Conservation (phyloP, 179 eudicot genomes). For the Gypsophila paniculata region DNA sequence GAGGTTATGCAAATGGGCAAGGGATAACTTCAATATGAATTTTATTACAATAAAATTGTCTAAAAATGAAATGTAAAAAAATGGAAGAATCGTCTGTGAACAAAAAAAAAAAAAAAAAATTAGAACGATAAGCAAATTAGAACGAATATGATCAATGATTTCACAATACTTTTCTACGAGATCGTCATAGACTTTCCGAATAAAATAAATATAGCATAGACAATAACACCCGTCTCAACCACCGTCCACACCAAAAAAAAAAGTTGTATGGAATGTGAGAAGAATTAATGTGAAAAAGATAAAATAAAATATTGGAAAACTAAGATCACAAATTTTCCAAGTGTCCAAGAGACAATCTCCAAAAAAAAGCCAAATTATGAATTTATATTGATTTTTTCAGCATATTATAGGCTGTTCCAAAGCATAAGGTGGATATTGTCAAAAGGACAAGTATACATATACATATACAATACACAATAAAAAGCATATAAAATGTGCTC, state of each 20-base stretch:
- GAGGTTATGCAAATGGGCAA: too few relatives aligned
- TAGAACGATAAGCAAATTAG: too few relatives aligned
- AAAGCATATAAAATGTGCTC: constrained; percentile 1
- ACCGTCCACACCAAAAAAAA: constrained; percentile 15
- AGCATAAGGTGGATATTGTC: constrained; percentile 22
- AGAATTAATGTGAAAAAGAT: neutral
- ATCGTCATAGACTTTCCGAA: neutral
- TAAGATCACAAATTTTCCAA: constrained; percentile 12
- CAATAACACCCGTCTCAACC: constrained; percentile 5
- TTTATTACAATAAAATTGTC: too few relatives aligned
- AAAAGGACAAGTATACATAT: constrained; percentile 14
- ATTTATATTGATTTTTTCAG: constrained; percentile 19
- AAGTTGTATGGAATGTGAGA: neutral
- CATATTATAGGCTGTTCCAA: constrained; percentile 33
- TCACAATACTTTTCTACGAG: too few relatives aligned
- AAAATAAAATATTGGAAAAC: neutral
- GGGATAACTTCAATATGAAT: too few relatives aligned
- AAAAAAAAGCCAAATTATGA: neutral
- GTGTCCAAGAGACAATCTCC: constrained; percentile 20
- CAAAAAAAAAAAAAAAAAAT: too few relatives aligned
- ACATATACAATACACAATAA: neutral
- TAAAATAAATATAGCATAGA: constrained; percentile 1
- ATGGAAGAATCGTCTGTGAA: too few relatives aligned
- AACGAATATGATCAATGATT: too few relatives aligned
- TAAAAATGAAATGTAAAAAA: too few relatives aligned